Conservation (phyloP, 305 asterid genomes). For the Solanum hybrid region DNA sequence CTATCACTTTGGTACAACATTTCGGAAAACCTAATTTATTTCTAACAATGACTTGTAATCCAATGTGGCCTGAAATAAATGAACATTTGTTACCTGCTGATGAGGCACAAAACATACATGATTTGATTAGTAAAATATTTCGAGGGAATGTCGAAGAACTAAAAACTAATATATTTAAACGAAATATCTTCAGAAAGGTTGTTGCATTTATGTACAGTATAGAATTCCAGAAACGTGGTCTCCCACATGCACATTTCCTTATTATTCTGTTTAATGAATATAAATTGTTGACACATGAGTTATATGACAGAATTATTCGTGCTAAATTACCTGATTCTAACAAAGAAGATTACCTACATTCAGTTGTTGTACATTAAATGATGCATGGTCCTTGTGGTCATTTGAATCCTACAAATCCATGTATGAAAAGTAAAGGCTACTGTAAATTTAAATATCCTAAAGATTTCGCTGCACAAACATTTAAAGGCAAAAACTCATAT, state of each 20-base stretch:
- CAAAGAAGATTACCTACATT: neutral
- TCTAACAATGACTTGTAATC: too few relatives aligned
- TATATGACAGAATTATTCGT: neutral
- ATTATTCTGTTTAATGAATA: too few relatives aligned
- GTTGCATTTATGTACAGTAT: neutral
- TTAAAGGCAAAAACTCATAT: neutral
- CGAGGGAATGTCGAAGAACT: neutral
- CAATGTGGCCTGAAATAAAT: too few relatives aligned
- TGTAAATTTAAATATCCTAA: neutral
- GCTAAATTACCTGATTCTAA: neutral
- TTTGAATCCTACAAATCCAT: neutral
- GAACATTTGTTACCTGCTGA: neutral
- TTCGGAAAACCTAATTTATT: too few relatives aligned
- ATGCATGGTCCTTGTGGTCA: neutral
- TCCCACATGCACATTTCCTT: neutral
- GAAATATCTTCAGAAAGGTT: too few relatives aligned
- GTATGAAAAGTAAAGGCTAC: neutral
- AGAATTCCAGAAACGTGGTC: neutral
- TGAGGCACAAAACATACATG: too few relatives aligned
- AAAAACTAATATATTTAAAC: too few relatives aligned
- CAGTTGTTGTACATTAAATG: neutral
- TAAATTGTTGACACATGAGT: too few relatives aligned
- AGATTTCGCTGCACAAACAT: accelerated
- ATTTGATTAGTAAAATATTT: neutral
- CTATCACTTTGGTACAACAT: neutral